phyloP scores from a whole-genome alignment of 208 protist species.

The Leishmania guyanensis region DNA sequence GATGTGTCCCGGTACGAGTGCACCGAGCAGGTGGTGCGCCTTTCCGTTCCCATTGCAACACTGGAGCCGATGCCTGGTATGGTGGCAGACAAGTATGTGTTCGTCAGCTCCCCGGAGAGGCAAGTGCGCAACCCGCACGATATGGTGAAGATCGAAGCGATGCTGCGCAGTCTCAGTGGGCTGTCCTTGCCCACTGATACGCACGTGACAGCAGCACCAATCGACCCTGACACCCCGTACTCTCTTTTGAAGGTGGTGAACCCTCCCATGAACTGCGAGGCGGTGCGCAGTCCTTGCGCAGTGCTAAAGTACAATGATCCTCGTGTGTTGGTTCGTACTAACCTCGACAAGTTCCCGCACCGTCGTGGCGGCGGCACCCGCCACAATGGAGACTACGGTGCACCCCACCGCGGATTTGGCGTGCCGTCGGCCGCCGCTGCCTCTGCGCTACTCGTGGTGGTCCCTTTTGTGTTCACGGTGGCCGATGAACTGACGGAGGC shows the following conservation, averaged over 20 bases:
- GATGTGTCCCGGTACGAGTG: constrained; percentile 5
- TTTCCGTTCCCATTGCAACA: constrained; percentile 48
- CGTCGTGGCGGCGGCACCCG: constrained; percentile 13
- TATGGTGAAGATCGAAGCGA: constrained; percentile 49
- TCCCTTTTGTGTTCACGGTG: constrained; percentile 79
- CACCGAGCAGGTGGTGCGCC: constrained; percentile 13
- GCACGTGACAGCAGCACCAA: constrained; percentile 43
- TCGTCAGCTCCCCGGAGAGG: constrained; percentile 52
- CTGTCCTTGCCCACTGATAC: constrained; percentile 13
- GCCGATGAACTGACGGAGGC: constrained; percentile 84
- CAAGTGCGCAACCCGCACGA: constrained; percentile 69
- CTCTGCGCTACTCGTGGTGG: constrained; percentile 38
- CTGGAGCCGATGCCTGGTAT: constrained; percentile 73
- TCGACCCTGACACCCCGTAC: constrained; percentile 70
- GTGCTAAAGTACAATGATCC: constrained; percentile 31
- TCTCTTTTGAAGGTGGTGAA: constrained; percentile 72
- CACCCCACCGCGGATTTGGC: background rate
- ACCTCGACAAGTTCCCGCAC: constrained; percentile 13
- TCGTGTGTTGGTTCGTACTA: constrained; percentile 17
- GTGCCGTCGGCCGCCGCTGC: background rate
- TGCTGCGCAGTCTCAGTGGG: constrained; percentile 17
- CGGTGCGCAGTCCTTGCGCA: constrained; percentile 48
- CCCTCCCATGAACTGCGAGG: constrained; percentile 43
- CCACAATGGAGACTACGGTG: background rate
- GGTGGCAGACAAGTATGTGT: constrained; percentile 57